Base-by-base conservation (phyloP, 225 moss, liverwort and hornwort species). In the Pseudisothecium myosuroides region DNA sequence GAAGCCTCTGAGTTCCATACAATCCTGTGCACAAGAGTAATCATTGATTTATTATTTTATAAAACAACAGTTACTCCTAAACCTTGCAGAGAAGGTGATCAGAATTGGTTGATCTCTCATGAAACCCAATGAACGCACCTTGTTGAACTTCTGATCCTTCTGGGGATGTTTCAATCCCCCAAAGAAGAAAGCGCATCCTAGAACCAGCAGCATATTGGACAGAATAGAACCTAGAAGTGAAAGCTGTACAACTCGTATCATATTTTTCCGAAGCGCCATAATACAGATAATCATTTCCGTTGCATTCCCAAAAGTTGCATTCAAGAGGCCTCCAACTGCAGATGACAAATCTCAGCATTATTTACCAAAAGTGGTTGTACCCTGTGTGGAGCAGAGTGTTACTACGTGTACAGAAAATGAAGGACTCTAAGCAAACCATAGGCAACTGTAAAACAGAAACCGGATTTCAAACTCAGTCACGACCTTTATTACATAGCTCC, bases 281-380 rank as follows among this genome's bases (percentile, higher is more conserved):
- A 96, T 87, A 65, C 95, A 97, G 67, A 97, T 96, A 60, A 97
- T 96, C 95, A 97, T 95, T 87, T 96, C 97, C 54, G 96, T 96
- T 80, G 96, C 97, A 85, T 97, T 97, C 52, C 97, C 97, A 76
- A 96, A 97, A 14, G 97, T 97, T n/a, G 97, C 97, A 88, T 96
- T 96, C 71, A 96, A 74, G 60, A 97, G 95, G 73, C 96, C 96
- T 60, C 97, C 96, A 63, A 97, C 86, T 79, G 97, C 93, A 83
- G 29, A 49, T 37, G 43, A 54, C 34, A 29, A 54, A 65, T 54
- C 63, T 83, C 32, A 28, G 65, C 34, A 47, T 23, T 47, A 32
- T 32, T 23, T 23, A 23, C 32, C 63, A 34, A 23, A 47, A 63
- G 23, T 43, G 9, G 43, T 43, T 41, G 43, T 59, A 41, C 13